phyloP scores from a whole-genome alignment of 148 eudicot genomes.

The Limonium bicolor region DNA sequence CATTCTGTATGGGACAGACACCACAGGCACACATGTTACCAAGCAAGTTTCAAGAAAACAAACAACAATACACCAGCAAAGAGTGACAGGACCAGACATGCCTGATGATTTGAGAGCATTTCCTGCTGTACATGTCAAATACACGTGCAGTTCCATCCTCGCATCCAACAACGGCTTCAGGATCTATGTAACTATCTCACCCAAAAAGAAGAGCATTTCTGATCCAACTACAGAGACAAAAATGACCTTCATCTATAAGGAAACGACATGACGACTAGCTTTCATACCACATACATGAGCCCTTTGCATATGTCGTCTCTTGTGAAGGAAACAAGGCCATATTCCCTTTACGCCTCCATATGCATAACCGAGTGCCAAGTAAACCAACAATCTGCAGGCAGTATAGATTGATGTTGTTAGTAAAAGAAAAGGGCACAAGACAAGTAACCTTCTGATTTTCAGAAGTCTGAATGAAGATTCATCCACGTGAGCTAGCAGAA shows the following conservation, averaged over 20 bases:
- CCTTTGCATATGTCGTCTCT: conserved; percentile 50
- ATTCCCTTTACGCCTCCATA: conserved; percentile 56
- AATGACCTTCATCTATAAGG: conserved; percentile 1
- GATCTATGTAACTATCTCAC: conserved; percentile 60
- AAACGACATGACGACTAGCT: neutral
- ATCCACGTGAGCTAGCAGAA: neutral
- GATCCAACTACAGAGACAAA: too few species aligned
- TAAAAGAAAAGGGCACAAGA: neutral
- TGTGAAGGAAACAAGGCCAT: conserved; percentile 52
- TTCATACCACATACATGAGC: conserved; percentile 59
- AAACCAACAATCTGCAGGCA: conserved; percentile 64
- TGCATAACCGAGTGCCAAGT: conserved; percentile 61
- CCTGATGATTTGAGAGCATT: conserved; percentile 65
- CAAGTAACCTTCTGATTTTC: neutral
- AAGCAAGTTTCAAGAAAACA: neutral
- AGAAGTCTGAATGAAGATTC: neutral
- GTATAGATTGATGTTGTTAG: conserved; percentile 1
- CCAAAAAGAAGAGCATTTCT: conserved; percentile 1
- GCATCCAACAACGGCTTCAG: conserved; percentile 78
- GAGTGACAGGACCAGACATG: conserved; percentile 9
- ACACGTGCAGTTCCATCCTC: conserved; percentile 75
- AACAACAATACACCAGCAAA: neutral
- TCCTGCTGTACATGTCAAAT: conserved; percentile 82
- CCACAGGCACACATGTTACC: neutral
- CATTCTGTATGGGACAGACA: conserved; percentile 34